These are phyloP conservation scores for Dipteronia sinensis DNA, from an alignment of 345 rosid species.

Conservation along the genomic window DNA sequence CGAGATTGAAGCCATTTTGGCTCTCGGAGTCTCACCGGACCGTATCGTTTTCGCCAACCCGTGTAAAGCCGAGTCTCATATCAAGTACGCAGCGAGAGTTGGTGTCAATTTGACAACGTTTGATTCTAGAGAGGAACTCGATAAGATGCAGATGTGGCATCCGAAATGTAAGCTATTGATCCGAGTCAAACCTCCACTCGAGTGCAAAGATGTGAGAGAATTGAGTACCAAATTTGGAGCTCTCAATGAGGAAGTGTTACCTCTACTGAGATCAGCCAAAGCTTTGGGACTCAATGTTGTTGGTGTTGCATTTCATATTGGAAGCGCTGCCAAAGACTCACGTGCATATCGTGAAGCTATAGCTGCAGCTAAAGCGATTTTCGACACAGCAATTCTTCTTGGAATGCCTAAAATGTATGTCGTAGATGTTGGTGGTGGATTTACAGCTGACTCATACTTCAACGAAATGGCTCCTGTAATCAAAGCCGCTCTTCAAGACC, in stretches of 20 bases:
- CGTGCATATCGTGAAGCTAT: slow-evolving; percentile 27
- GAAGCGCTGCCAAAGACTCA: slow-evolving; percentile 20
- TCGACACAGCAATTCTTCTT: slow-evolving; percentile 23
- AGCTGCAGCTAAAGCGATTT: slow-evolving; percentile 23
- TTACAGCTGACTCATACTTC: slow-evolving; percentile 23
- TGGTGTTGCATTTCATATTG: slow-evolving; percentile 36
- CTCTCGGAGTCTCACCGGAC: slow-evolving; percentile 23
- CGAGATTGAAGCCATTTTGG: slow-evolving; percentile 29
- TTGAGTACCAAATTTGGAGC: slow-evolving; percentile 30
- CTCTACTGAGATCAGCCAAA: slow-evolving; percentile 28
- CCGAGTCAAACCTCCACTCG: slow-evolving; percentile 28
- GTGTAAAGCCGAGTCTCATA: slow-evolving; percentile 34
- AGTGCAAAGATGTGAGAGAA: slow-evolving; percentile 7
- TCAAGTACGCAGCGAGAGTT: slow-evolving; percentile 31
- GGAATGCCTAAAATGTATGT: slow-evolving; percentile 29
- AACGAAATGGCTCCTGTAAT: no score
- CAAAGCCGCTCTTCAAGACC: no score
- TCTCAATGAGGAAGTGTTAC: slow-evolving; percentile 14
- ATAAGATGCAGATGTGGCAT: slow-evolving; percentile 35
- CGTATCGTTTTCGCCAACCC: slow-evolving; percentile 37
- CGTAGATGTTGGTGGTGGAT: slow-evolving; percentile 37
- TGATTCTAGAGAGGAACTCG: slow-evolving; percentile 32
- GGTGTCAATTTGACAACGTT: slow-evolving; percentile 37
- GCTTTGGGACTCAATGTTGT: slow-evolving; percentile 11
- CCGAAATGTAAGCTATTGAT: slow-evolving; percentile 28